phyloP scores from a whole-genome alignment of 495 filamentous ascomycete genomes.

The Xylaria scruposa region DNA sequence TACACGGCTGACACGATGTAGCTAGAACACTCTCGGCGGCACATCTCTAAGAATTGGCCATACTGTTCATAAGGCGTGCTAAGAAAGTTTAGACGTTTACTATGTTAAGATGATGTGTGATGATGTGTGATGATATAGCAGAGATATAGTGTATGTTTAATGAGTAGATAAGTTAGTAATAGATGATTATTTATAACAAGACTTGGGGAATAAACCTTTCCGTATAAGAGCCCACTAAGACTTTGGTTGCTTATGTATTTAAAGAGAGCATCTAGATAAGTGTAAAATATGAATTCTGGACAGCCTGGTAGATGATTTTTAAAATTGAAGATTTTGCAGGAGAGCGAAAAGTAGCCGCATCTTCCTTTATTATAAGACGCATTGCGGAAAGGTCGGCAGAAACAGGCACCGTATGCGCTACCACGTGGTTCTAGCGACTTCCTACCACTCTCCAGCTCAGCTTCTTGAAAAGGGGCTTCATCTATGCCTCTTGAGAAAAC shows the following conservation, averaged over 20 bases:
- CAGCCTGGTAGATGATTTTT: too few species aligned
- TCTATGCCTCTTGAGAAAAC: too few species aligned
- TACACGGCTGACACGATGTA: conserved; percentile 10
- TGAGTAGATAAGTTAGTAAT: background rate
- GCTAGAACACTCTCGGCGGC: conserved; percentile 19
- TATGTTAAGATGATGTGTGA: background rate
- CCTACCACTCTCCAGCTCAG: too few species aligned
- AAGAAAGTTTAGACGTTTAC: background rate
- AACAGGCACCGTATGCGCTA: too few species aligned
- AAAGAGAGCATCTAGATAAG: too few species aligned
- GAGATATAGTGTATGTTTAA: conserved; percentile 2
- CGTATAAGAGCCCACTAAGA: background rate
- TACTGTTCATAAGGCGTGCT: background rate
- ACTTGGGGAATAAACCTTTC: background rate
- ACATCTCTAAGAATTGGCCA: conserved; percentile 12
- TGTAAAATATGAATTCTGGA: too few species aligned
- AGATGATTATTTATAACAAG: background rate
- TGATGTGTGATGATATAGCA: background rate
- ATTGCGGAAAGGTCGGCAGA: too few species aligned
- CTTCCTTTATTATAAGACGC: too few species aligned
- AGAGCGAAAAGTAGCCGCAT: too few species aligned
- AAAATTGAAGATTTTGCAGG: too few species aligned
- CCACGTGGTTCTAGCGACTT: too few species aligned
- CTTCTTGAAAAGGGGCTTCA: too few species aligned
- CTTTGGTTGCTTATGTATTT: background rate